These are phyloP conservation scores for Fusarium devonianum DNA, from an alignment of 2,329 filamentous ascomycete genomes.

Conservation along the genomic window DNA sequence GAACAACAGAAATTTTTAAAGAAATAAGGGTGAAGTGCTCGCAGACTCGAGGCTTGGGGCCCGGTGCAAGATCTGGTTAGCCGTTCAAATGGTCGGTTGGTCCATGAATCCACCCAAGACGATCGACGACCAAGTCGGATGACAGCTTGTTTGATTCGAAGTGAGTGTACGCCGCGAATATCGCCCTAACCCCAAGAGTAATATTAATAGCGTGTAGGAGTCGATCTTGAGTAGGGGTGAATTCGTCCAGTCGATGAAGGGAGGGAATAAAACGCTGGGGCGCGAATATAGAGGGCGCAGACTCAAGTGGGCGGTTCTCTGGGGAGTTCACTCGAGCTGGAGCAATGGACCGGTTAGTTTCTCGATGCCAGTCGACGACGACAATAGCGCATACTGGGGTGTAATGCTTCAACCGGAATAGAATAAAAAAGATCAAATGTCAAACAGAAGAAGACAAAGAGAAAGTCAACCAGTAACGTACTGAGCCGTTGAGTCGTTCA, in stretches of 20 bases:
- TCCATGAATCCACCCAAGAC: constrained; percentile 42
- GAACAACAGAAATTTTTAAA: constrained; percentile 14
- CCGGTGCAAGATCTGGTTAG: constrained; percentile 32
- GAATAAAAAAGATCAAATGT: constrained; percentile 15
- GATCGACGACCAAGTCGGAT: constrained; percentile 12
- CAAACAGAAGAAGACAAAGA: constrained; percentile 17
- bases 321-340: constrained; percentile 27
- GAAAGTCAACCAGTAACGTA: constrained; percentile 33
- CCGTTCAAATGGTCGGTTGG: constrained; percentile 33
- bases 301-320: constrained; percentile 25
- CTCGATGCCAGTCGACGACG: constrained; percentile 17
- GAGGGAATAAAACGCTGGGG: constrained; percentile 32
- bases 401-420: constrained; percentile 14
- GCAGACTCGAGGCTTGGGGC: constrained; percentile 28
- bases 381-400: constrained; percentile 24
- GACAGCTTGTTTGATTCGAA: constrained; percentile 26
- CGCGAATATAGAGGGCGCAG: constrained; percentile 30
- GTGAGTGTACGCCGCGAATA: constrained; percentile 14
- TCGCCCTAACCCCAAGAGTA: constrained; percentile 5
- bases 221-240: constrained; percentile 20
- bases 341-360: constrained; percentile 34
- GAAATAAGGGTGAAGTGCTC: constrained; percentile 23
- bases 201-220: constrained; percentile 20
- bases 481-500: constrained; percentile 30
- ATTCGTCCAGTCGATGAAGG: constrained; percentile 29